These are phyloP conservation scores for Eurotiales sp. DNA, from an alignment of 2,329 filamentous ascomycete genomes.

Conservation along the genomic window DNA sequence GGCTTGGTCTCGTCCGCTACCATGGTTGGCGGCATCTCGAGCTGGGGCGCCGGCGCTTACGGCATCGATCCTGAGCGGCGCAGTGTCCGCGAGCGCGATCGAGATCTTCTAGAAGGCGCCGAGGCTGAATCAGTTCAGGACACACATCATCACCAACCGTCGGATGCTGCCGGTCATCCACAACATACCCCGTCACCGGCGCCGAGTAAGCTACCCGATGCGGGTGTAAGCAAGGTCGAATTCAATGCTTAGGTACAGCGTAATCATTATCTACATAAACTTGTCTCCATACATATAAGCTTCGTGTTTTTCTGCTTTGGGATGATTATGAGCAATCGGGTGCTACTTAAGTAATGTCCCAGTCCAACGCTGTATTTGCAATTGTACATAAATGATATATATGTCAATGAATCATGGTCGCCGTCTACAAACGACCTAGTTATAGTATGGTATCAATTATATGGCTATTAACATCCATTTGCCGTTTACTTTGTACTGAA, in stretches of 20 bases:
- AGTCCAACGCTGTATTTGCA: too few species aligned
- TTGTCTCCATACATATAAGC: background rate
- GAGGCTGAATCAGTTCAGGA: conserved; percentile 54
- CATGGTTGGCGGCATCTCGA: conserved; percentile 33
- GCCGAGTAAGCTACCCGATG: background rate
- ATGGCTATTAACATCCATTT: too few species aligned
- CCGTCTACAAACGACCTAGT: too few species aligned
- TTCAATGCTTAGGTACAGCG: conserved; percentile 14
- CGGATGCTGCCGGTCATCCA: background rate
- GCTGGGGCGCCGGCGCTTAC: conserved; percentile 42
- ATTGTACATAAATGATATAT: too few species aligned
- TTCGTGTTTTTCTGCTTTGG: background rate
- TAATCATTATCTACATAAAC: background rate
- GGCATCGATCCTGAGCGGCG: conserved; percentile 59
- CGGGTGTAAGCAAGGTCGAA: conserved; percentile 13
- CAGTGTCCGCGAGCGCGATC: conserved; percentile 63
- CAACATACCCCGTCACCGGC: conserved; percentile 3
- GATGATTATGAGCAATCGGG: too few species aligned
- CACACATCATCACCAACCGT: conserved; percentile 14
- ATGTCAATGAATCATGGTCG: too few species aligned
- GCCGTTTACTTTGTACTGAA: too few species aligned
- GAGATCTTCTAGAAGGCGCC: conserved; percentile 68
- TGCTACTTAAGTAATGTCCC: too few species aligned
- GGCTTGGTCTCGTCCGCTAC: conserved; percentile 20
- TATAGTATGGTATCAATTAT: too few species aligned